Evolutionary conservation across 2,329 filamentous ascomycete genomes (phyloP), one percentile per base, ranked within the genome.

Genomic region (Monilinia aucupariae): DNA sequence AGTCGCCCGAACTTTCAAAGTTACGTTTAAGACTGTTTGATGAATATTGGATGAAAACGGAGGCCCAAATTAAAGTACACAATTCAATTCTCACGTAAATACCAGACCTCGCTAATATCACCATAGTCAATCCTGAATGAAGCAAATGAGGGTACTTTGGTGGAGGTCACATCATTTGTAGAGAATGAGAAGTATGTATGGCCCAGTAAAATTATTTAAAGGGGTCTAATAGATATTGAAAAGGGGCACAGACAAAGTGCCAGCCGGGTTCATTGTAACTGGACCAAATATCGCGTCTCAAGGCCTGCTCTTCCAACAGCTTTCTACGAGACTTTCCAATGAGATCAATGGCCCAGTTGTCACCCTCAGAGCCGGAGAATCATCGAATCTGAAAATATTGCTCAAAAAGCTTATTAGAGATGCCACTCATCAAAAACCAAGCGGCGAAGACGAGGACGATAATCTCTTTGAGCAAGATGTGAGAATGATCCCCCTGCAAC

Each of bases 231-330:
- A 62, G 49, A 66, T 48, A 59, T 15, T 52, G 17, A 50, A 59
- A 54, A 68, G 67, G 63, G 62, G 58, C n/a, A 63, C 45, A 41
- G 60, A 67, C 22, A 69, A 52, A 62, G 56, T 71, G 82, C 85
- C 88, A 0, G 83, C 87, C 9, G 88, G 84, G 2, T 87, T 93
- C 68, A 85, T 93, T 68, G 82, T 91, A 64, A 89, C 89, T 10
- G 91, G 90, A 0, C 88, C 90, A 9, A 91, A 90, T 67, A 88
- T 92, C 68, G 86, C 89, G 43, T 88, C 88, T 1, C 88, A 92
- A 73, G 83, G 85, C 49, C 78, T 89, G 15, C 79, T 92, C n/a
- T 92, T 92, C 68, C 80, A 85, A 64, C 88, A 91, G 73, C 76
- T 92, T 13, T 81, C 83, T 15, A 81, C 84, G 64, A 76, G 76